These are phyloP conservation scores for Podospora pseudocomata DNA, from an alignment of 495 filamentous ascomycete genomes.

Conservation along the genomic window DNA sequence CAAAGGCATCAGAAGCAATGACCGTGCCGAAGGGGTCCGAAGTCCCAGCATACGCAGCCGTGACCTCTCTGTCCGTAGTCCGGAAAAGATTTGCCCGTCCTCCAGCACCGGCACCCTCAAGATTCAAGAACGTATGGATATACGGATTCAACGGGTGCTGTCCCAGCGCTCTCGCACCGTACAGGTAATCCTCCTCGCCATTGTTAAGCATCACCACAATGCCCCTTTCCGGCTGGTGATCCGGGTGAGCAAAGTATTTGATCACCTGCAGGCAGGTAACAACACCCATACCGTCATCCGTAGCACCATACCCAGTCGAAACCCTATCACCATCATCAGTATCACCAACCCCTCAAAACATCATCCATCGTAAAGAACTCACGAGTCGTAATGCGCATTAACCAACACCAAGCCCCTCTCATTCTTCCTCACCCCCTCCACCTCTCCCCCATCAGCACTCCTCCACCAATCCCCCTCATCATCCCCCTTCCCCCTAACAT, in stretches of 20 bases:
- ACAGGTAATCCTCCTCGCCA: conserved; percentile 90
- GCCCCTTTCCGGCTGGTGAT: conserved; percentile 72
- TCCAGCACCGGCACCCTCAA: conserved; percentile 93
- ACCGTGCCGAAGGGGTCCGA: conserved; percentile 80
- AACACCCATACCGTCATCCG: conserved; percentile 89
- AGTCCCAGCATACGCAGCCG: conserved; percentile 65
- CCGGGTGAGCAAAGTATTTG: conserved; percentile 75
- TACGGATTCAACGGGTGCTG: conserved; percentile 74
- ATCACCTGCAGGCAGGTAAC: conserved; percentile 84
- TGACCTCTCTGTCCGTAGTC: conserved; percentile 82
- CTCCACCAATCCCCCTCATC: conserved; percentile 64
- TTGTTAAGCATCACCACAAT: conserved; percentile 90
- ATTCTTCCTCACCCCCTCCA: conserved; percentile 41
- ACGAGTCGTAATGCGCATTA: conserved; percentile 88
- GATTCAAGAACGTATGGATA: conserved; percentile 81
- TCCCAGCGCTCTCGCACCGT: conserved; percentile 82
- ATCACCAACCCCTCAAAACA: background rate
- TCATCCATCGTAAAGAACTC: conserved; percentile 2
- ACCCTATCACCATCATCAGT: conserved; percentile 51
- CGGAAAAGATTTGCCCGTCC: conserved; percentile 85
- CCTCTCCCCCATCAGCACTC: conserved; percentile 21
- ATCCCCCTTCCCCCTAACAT: conserved; percentile 79
- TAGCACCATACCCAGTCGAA: conserved; percentile 82
- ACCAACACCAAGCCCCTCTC: conserved; percentile 78
- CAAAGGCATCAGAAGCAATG: conserved; percentile 77